Conservation (phyloP, 2,329 filamentous ascomycete species). For the Claviceps maximensis region DNA sequence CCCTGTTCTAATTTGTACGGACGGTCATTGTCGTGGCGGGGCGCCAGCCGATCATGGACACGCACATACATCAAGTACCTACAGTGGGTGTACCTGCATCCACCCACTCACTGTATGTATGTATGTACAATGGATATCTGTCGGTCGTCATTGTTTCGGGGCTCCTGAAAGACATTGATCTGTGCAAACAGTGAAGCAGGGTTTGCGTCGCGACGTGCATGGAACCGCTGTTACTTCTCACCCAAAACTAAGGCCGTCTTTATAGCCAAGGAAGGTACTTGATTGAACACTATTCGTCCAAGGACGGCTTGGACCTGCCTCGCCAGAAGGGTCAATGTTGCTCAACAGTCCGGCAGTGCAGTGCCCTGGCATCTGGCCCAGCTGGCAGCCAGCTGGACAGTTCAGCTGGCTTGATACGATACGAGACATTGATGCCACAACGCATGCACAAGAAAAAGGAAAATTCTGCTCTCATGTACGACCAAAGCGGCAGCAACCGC, state of each 20-base stretch:
- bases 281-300: too few species aligned
- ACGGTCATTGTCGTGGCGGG: too few species aligned
- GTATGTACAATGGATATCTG: neutral
- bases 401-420: neutral
- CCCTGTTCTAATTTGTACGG: too few species aligned
- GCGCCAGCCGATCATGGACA: too few species aligned
- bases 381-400: neutral
- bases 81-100: neutral
- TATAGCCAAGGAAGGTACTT: too few species aligned
- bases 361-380: neutral
- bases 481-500: neutral
- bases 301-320: neutral
- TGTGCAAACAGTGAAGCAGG: neutral
- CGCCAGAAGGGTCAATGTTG: neutral
- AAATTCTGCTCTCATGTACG: neutral
- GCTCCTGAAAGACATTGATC: neutral
- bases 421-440: conserved; percentile 1
- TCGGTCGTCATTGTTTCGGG: conserved; percentile 5
- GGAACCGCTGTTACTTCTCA: neutral
- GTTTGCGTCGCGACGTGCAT: conserved; percentile 5
- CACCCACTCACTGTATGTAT: too few species aligned
- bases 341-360: neutral
- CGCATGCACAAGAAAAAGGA: conserved; percentile 1
- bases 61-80: neutral
- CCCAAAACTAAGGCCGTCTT: too few species aligned